Evolutionary conservation across 225 moss, liverwort and hornwort species (phyloP).

Genomic region (Anthoceros angustus): DNA sequence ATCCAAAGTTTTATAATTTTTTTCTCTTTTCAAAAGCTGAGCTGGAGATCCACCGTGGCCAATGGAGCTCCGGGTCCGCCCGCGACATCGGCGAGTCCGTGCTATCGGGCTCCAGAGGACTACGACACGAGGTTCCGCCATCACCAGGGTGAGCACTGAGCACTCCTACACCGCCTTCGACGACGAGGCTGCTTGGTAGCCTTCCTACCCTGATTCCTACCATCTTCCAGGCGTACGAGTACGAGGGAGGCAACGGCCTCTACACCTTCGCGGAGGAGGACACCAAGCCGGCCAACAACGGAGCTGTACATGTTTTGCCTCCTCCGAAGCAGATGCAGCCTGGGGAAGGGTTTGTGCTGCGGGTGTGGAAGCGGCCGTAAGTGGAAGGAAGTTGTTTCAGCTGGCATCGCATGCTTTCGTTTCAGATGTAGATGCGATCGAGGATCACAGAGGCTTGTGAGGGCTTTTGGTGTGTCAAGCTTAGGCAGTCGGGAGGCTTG

Average conservation of each 20-base stretch:
- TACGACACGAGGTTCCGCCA: constrained; percentile 57
- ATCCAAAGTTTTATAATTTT: too few species aligned
- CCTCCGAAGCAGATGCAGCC: constrained; percentile 65
- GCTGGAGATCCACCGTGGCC: too few species aligned
- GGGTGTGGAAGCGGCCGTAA: constrained; percentile 88
- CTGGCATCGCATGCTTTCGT: background rate
- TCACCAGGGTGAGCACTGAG: constrained; percentile 24
- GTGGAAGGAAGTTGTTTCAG: background rate
- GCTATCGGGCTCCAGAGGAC: too few species aligned
- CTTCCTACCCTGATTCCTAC: constrained; percentile 34
- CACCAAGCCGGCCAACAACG: constrained; percentile 20
- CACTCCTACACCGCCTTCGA: constrained; percentile 33
- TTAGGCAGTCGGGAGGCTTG: too few species aligned
- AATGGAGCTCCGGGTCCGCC: too few species aligned
- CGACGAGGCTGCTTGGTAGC: constrained; percentile 28
- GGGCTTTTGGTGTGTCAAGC: constrained; percentile 1
- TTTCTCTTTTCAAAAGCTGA: too few species aligned
- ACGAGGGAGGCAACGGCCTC: constrained; percentile 50
- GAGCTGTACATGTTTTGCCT: constrained; percentile 63
- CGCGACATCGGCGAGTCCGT: too few species aligned
- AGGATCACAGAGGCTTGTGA: background rate
- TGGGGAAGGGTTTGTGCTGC: constrained; percentile 66
- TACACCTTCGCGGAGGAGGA: constrained; percentile 37
- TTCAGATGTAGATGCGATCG: background rate
- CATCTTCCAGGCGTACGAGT: constrained; percentile 37